Conservation (phyloP, 805 yeast species). For the Saccharomycopsis babjevae region DNA sequence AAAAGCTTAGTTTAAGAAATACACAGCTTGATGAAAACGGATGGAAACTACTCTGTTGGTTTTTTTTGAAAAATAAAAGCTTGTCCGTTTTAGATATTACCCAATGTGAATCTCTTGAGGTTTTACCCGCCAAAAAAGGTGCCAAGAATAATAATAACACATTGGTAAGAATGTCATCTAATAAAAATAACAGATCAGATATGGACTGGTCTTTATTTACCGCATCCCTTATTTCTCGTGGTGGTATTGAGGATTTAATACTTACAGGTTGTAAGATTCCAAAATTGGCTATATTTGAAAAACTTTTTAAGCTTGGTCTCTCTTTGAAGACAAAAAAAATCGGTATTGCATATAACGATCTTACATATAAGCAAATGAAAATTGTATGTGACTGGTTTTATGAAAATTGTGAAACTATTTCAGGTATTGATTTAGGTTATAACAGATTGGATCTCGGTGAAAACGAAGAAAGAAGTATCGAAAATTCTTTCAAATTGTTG, state of each 20-base stretch:
- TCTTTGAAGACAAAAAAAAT: slow-evolving; percentile 46
- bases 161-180: slow-evolving; percentile 30
- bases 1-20: slow-evolving; percentile 68
- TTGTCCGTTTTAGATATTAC: slow-evolving; percentile 57
- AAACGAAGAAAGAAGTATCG: background rate
- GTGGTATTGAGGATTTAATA: slow-evolving; percentile 72
- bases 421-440: slow-evolving; percentile 78
- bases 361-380: slow-evolving; percentile 47
- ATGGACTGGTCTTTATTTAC: slow-evolving; percentile 78
- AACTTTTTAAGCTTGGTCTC: slow-evolving; percentile 58
- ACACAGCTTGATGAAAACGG: slow-evolving; percentile 67
- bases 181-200: slow-evolving; percentile 41
- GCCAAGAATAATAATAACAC: background rate
- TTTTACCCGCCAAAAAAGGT: background rate
- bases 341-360: slow-evolving; percentile 73
- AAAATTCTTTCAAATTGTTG: slow-evolving; percentile 2
- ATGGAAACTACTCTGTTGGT: slow-evolving; percentile 76
- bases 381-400: slow-evolving; percentile 51
- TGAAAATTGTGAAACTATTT: slow-evolving; percentile 29
- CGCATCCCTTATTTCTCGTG: slow-evolving; percentile 63
- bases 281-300: slow-evolving; percentile 37
- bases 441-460: slow-evolving; percentile 45
- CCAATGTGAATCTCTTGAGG: slow-evolving; percentile 32
- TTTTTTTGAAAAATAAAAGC: slow-evolving; percentile 52
- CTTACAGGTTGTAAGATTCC: slow-evolving; percentile 72